Evolutionary conservation across 2,329 filamentous ascomycete species (phyloP), one percentile per base, ranked within the genome.

Genomic region (Dactylellina drechsleri): DNA sequence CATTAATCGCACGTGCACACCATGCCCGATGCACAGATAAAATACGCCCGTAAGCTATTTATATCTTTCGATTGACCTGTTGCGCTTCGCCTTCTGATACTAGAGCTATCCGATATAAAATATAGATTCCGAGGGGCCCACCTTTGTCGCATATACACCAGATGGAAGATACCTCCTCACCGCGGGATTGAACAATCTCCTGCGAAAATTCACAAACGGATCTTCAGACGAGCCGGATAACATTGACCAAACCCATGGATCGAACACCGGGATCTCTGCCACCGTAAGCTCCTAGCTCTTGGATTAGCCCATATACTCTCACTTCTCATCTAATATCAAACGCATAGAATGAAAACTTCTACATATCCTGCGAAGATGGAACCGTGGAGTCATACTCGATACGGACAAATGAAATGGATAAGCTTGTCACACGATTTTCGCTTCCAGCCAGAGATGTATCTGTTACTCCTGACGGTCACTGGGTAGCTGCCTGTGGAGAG

Each of bases 401-500:
- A 58, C 85, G 87, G 67, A 88, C 87, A 1, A 89, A 90, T 79
- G 82, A 85, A 28, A 92, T 96, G 83, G 92, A 96, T 76, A 89
- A 90, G 73, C 91, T 96, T 77, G 87, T 99, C 59, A 87, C 93
- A 26, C 89, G 95, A 77, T 92, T 90, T 70, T 90, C 92, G n/a
- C 84, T 97, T 1, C 92, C 95, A 0, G 88, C 97, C 36, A 88
- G 95, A 79, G 93, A 97, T 81, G 85, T 99, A 62, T 89, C 92
- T 2, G 84, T 99, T 13, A 93, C 92, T 1, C 87, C 88, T 1
- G 91, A 98, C 81, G 87, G 88, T 0, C 87, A 91, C 79, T 98
- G 93, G 93, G 92, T 90, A 77, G 95, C 95, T 31, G 92, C 98
- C 26, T 93, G 93, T n/a, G 97, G 93, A 85, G 96, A 98, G 87